phyloP scores from a whole-genome alignment of 164 flowering plant genomes.

The Dillenia turbinata region DNA sequence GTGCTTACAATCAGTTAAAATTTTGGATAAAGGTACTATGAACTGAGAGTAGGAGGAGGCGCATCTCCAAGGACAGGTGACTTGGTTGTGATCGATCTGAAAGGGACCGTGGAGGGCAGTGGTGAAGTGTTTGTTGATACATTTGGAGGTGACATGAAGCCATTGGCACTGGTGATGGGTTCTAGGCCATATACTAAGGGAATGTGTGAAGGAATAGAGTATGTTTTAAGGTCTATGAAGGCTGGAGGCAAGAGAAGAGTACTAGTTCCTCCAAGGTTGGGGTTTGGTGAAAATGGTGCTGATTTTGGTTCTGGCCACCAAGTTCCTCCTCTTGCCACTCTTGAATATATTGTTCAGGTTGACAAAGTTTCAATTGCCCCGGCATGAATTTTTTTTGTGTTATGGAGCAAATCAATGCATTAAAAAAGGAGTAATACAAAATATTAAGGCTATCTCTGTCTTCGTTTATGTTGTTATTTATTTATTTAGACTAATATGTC shows the following conservation, averaged over 20 bases:
- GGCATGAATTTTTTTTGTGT: conserved; percentile 29
- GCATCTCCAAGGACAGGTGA: conserved; percentile 69
- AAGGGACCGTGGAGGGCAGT: conserved; percentile 54
- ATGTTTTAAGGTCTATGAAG: conserved; percentile 65
- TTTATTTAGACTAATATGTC: no score
- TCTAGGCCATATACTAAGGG: conserved; percentile 89
- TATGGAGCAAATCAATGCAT: no score
- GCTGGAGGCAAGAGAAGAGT: conserved; percentile 79
- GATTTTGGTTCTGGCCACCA: conserved; percentile 66
- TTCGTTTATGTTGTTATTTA: no score
- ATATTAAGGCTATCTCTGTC: no score
- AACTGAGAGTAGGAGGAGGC: conserved; percentile 70
- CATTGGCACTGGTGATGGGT: conserved; percentile 79
- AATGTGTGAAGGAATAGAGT: conserved; percentile 86
- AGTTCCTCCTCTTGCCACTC: conserved; percentile 71
- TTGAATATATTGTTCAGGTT: conserved; percentile 72
- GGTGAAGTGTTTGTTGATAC: conserved; percentile 67
- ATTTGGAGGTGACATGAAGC: conserved; percentile 50
- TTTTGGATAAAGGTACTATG: conserved; percentile 51
- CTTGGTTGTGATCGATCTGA: conserved; percentile 67
- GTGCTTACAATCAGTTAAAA: no score
- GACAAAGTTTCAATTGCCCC: conserved; percentile 85
- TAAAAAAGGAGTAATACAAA: no score
- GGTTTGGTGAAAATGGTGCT: conserved; percentile 76
- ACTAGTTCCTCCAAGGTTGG: conserved; percentile 59